Evolutionary conservation across 208 protist genomes (phyloP).

Genomic region (Vickermania spadyakhi): DNA sequence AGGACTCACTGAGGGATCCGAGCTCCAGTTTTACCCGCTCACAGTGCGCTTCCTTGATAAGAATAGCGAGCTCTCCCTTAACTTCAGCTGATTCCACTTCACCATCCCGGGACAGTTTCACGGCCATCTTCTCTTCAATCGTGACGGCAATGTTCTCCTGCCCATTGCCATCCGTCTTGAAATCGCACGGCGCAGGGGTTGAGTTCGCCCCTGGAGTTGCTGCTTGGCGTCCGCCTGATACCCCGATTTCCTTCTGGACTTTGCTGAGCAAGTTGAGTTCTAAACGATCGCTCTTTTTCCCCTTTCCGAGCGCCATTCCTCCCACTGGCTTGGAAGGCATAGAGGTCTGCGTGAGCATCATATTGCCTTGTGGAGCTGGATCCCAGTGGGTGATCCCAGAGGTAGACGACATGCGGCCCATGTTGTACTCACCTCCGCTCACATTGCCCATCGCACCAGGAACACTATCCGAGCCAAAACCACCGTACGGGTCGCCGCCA

Average conservation of each 20-base stretch:
- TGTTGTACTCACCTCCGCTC: slow-evolving; percentile 5
- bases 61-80: slow-evolving; percentile 65
- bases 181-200: background rate
- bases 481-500: slow-evolving; percentile 54
- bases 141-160: slow-evolving; percentile 39
- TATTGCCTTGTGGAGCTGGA: no score
- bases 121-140: slow-evolving; percentile 61
- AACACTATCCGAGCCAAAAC: slow-evolving; percentile 53
- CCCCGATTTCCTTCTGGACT: slow-evolving; percentile 68
- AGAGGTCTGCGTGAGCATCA: slow-evolving; percentile 3
- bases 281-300: slow-evolving; percentile 54
- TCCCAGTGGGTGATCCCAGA: slow-evolving; percentile 1
- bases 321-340: background rate
- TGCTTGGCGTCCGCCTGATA: background rate
- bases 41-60: slow-evolving; percentile 52
- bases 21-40: slow-evolving; percentile 46
- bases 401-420: slow-evolving; percentile 23
- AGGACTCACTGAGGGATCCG: slow-evolving; percentile 34
- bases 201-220: slow-evolving; percentile 1
- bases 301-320: slow-evolving; percentile 64
- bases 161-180: slow-evolving; percentile 5
- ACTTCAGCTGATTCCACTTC: slow-evolving; percentile 36
- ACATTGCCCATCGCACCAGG: background rate
- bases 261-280: slow-evolving; percentile 21
- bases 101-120: slow-evolving; percentile 45